Evolutionary conservation across 106 monocot genomes (phyloP).

Genomic region (Phalaenopsis aphrodite): DNA sequence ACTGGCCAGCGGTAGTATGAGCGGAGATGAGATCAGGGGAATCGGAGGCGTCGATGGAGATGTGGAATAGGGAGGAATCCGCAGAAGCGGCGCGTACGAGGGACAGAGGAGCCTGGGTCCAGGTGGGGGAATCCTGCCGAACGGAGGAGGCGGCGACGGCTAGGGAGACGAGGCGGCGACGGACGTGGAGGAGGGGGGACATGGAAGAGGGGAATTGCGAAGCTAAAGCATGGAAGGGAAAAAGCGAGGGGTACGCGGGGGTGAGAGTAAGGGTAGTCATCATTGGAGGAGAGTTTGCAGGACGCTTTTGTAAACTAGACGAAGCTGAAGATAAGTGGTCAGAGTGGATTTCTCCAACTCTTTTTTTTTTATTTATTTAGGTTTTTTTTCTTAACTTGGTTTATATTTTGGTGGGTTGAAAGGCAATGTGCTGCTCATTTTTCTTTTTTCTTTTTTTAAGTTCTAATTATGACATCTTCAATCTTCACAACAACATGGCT

Average conservation of each 20-base stretch:
- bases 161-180: slow-evolving; percentile 19
- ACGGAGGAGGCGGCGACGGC: slow-evolving; percentile 27
- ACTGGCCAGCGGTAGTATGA: slow-evolving; percentile 64
- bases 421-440: too few species aligned
- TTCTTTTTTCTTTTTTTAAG: too few species aligned
- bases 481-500: too few species aligned
- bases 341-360: too few species aligned
- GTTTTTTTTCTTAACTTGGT: too few species aligned
- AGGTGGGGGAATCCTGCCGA: slow-evolving; percentile 33
- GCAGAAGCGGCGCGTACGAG: slow-evolving; percentile 46
- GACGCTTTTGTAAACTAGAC: background rate
- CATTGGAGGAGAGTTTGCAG: too few species aligned
- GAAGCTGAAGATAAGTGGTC: background rate
- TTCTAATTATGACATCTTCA: too few species aligned
- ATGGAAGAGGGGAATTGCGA: slow-evolving; percentile 10
- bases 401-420: too few species aligned
- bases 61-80: slow-evolving; percentile 71
- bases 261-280: slow-evolving; percentile 1
- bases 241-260: background rate
- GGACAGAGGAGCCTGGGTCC: slow-evolving; percentile 50
- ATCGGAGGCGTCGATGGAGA: slow-evolving; percentile 54
- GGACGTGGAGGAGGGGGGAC: slow-evolving; percentile 27
- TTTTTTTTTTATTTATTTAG: too few species aligned
- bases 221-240: background rate
- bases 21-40: slow-evolving; percentile 39